Conservation (phyloP, 2,329 filamentous ascomycete species). For the Diaporthe ilicicola region DNA sequence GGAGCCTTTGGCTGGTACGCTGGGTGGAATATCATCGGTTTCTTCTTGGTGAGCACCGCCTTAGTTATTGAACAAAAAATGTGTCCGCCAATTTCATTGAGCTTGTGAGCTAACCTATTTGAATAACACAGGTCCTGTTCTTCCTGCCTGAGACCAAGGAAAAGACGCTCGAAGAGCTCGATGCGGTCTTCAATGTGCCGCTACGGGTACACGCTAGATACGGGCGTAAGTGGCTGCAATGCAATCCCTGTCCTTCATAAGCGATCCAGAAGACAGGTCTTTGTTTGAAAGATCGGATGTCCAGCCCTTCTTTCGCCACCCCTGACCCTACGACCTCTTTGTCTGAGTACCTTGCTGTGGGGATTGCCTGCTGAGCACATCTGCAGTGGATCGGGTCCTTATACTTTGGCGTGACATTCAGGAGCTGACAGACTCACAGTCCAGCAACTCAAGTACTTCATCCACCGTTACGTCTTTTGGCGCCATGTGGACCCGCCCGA, state of each 20-base stretch:
- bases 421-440: constrained; percentile 12
- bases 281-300: background rate
- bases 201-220: constrained; percentile 55
- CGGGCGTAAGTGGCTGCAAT: constrained; percentile 33
- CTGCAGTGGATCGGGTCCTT: too few relatives aligned
- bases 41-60: constrained; percentile 45
- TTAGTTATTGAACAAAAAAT: constrained; percentile 27
- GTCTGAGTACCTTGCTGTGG: too few relatives aligned
- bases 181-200: constrained; percentile 46
- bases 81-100: background rate
- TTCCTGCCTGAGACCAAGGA: constrained; percentile 51
- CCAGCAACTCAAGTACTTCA: constrained; percentile 43
- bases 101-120: background rate
- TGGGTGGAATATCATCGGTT: constrained; percentile 57
- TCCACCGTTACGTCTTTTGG: constrained; percentile 42
- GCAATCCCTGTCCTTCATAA: background rate
- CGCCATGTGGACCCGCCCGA: constrained; percentile 39
- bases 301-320: background rate
- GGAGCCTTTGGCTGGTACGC: constrained; percentile 61
- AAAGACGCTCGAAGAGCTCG: constrained; percentile 50
- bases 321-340: background rate
- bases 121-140: constrained; percentile 35
- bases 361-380: too few relatives aligned
- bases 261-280: background rate
- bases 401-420: too few relatives aligned